Evolutionary conservation across 495 filamentous ascomycete species (phyloP), one percentile per base, ranked within the genome.

Genomic region (Recurvomyces mirabilis): DNA sequence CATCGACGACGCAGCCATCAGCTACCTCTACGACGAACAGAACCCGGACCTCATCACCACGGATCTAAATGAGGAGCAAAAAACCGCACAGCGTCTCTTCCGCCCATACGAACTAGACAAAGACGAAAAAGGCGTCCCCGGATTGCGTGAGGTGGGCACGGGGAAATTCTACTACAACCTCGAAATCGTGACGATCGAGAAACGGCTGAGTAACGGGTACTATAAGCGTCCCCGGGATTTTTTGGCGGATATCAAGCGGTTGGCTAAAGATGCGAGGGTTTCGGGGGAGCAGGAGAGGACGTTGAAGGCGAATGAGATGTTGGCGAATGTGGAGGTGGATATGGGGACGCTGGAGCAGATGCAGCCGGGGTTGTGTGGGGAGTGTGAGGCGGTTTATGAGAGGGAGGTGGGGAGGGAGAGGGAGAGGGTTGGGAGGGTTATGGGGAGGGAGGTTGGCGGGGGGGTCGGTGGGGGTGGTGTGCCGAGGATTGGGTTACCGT

Each of bases 121-220:
- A 42, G 85, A 95, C 51, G 76, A 77, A 41, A 71, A 89, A 51
- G 85, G 82, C n/a, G 71, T 76, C 13, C 68, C 68, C 11, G 83
- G 82, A 3, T 67, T 95, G 18, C 65, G 71, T 14, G 78, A 93
- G 46, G 71, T 69, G 13, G 71, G 70, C 3, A 81, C 79, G 1
- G 76, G 74, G 33, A 93, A 88, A 56, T 87, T 87, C 60, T 95
- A 75, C 56, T 95, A 95, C 66, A 98, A 98, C 52, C 65, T 96
- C 39, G 87, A 96, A 52, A 80, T 84, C n/a, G 80, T 77, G 3
- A 91, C 82, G 5, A 94, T 98, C 43, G 91, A 98, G 66, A 85
- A 91, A 56, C 80, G 91, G 24, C 70, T 96, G 19, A 86, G 85
- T 4, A 94, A 96, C 63, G 91, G 93, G 15, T 96, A 82, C 61